Evolutionary conservation across 495 filamentous ascomycete species (phyloP), one percentile per base, ranked within the genome.

Genomic region (Aspergillus heteromorphus): DNA sequence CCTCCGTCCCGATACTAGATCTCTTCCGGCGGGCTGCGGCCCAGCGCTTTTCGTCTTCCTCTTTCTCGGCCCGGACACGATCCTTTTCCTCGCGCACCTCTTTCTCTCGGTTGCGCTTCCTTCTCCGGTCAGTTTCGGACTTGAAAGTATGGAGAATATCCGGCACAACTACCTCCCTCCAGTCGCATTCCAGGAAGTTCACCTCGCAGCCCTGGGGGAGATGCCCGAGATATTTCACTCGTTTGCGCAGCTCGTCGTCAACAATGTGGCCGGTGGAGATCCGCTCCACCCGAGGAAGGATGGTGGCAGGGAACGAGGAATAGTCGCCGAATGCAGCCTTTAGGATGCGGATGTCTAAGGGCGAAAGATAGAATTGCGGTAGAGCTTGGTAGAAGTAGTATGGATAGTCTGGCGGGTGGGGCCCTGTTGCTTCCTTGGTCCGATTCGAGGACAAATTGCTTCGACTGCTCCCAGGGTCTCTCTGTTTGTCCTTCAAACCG

Each of bases 131-230:
- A 38, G 91, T 88, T 60, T 97, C 91, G 1, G 74, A 65, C 17
- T 76, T 74, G 71, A 96, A 98, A 2, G 75, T 73, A 16, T 81
- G 82, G 14, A 98, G 73, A 9, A 92, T 77, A 43, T 92, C 89
- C 2, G 83, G 77, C 6, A 80, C 72, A 16, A 98, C 89, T 14
- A 91, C 83, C 58, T 96, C 93, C 1, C 90, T 90, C 93, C 93
- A 98, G 66, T 98, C 91, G 61, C 93, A 98, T 69, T 97, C 93
- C 0, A 98, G 73, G 62, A 97, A 97, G 58, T 80, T 88, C 38
- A 97, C 89, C 56, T 96, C 89, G 68, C 92, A 97, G 2, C 93
- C 93, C 50, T 91, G 83, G 0, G 93, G 93, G 13, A 98, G 80
- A 66, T 98, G 93, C 6, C 85, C 84, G 1, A 98, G 79, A 61